Base-by-base conservation (phyloP, 2,329 filamentous ascomycete genomes). In the Apiospora arundinis region DNA sequence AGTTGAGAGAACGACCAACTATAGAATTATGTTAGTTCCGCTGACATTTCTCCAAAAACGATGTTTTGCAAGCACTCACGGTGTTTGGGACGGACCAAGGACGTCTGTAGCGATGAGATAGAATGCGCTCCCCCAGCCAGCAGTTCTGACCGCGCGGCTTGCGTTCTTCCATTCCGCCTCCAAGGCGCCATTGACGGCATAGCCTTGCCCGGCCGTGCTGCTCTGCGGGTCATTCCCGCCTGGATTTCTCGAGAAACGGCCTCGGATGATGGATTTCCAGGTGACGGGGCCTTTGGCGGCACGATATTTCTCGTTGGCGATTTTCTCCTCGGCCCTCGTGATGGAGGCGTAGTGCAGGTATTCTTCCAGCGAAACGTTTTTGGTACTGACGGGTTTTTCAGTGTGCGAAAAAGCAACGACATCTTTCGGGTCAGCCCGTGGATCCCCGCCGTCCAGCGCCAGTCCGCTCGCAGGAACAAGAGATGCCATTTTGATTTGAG, bases 71-170 rank as follows among this genome's bases (percentile, higher is more conserved):
- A 14, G 14, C 8, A 48, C 74, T 75, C 69, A 79, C 70, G 81
- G 81, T 11, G 82, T 80, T 11, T 81, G 82, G 71, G 80, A 84
- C 1, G 83, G 83, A 0, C 85, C 85, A 6, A 86, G 76, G 66
- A 86, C 83, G 72, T 86, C 85, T 0, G 85, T 86, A 11, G 85
- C 85, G 74, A 86, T 86, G 67, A 86, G 78, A 69, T 85, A 86
- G 74, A 87, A 87, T 52, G 83, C 79, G 44, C 84, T 82, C 9
- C 84, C 83, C 79, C 83, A 82, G 1, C 81, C 81, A 0, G 85
- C 85, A 0, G 85, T 87, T 8, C 85, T 80, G 69, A 85, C 73
- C 4, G 83, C 82, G 25, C 85, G 82, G 28, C 82, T 83, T 2
- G 85, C 85, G 69, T 83, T 83, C 28, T 78, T 79, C 85, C 85